Conservation (phyloP, 768 basidiomycete species). For the Grammothele lineata region DNA sequence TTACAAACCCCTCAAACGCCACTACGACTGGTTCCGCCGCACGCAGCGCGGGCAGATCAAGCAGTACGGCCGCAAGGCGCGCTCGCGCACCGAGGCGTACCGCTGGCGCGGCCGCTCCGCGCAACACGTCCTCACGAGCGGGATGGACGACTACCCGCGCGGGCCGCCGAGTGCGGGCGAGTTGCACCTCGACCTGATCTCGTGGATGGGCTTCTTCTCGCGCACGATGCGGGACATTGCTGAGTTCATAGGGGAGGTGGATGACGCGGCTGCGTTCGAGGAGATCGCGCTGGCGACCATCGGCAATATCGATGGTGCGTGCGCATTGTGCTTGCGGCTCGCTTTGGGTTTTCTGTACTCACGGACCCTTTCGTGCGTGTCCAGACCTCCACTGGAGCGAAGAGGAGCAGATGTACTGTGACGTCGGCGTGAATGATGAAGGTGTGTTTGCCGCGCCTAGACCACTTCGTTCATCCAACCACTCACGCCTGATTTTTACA, state of each 20-base stretch:
- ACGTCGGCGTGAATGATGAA: constrained; percentile 78
- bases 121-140: constrained; percentile 86
- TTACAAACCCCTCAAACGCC: constrained; percentile 79
- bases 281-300: constrained; percentile 79
- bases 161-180: constrained; percentile 88
- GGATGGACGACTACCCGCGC: constrained; percentile 95
- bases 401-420: constrained; percentile 89
- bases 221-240: constrained; percentile 91
- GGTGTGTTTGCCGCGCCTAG: constrained; percentile 42
- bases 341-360: too few species aligned
- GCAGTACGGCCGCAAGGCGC: constrained; percentile 78
- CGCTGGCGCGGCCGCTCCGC: constrained; percentile 90
- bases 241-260: constrained; percentile 78
- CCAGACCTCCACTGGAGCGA: constrained; percentile 93
- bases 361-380: too few species aligned
- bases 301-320: constrained; percentile 78
- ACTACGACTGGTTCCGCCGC: constrained; percentile 95
- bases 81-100: constrained; percentile 89
- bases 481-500: neutral
- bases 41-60: constrained; percentile 94
- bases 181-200: constrained; percentile 88
- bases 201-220: constrained; percentile 96
- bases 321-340: neutral
- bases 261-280: constrained; percentile 73
- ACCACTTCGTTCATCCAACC: too few species aligned